Conservation (phyloP, 1,284 basidiomycete species). For the Stygiomarasmius scandens region DNA sequence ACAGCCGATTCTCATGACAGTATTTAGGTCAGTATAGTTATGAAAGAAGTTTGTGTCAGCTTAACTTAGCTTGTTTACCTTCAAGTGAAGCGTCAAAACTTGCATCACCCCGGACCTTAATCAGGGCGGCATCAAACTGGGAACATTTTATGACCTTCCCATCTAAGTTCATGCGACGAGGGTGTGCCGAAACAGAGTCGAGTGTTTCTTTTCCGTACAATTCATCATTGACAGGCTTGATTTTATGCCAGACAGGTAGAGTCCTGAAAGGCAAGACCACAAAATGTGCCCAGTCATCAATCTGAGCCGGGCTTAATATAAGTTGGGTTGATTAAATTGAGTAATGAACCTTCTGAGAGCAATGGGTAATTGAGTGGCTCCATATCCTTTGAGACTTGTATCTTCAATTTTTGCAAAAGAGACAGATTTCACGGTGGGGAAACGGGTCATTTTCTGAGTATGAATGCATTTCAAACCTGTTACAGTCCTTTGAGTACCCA, state of each 20-base stretch:
- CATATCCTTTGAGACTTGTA: background rate
- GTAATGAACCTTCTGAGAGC: background rate
- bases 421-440: conserved; percentile 2
- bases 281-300: background rate
- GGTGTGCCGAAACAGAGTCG: background rate
- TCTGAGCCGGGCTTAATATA: background rate
- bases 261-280: background rate
- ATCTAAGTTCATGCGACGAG: background rate
- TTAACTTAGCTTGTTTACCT: background rate
- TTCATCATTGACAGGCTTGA: background rate
- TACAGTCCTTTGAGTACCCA: background rate
- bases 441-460: background rate
- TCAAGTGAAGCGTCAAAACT: background rate
- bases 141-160: background rate
- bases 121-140: background rate
- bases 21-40: background rate
- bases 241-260: conserved; percentile 6
- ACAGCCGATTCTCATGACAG: background rate
- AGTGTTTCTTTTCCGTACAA: background rate
- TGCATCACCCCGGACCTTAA: background rate
- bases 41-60: background rate
- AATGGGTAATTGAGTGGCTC: background rate
- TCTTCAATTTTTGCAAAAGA: background rate
- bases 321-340: background rate
- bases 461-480: background rate